Base-by-base conservation (phyloP, 2,329 filamentous ascomycete genomes). In the Cordyceps militaris region DNA sequence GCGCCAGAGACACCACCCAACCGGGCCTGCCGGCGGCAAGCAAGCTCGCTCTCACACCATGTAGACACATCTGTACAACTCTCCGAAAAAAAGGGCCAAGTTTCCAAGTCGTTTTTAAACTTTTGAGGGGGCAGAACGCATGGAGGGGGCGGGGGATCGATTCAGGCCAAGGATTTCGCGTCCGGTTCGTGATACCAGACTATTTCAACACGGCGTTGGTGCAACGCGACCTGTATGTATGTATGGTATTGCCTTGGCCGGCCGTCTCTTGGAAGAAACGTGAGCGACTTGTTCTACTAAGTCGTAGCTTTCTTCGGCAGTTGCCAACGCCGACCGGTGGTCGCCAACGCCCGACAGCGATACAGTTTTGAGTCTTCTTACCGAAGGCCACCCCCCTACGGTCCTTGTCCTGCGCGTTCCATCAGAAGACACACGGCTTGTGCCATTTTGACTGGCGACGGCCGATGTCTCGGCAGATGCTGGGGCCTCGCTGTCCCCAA, bases 171-270 rank as follows among this genome's bases (percentile, higher is more conserved):
- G 38, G 38, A 30, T 36, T 54, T 46, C 51, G 51, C 51, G 51
- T 42, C 14, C 10, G 8, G 13, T 44, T 54, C 19, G 40, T 46
- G 40, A 46, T 46, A 24, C 38, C 16, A 23, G n/a, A n/a, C n/a
- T n/a, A n/a, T n/a, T n/a, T n/a, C n/a, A n/a, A 32, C 13, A 42
- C 44, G n/a, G 43, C 34, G 10, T 30, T n/a, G n/a, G 54, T 43
- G 54, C 28, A 13, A 50, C 54, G 36, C 54, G 54, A 50, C 44
- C 6, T 42, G 44, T 56, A 56, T 43, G 54, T 49, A 56, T 24
- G 44, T 44, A 32, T 56, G 54, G n/a, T n/a, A n/a, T n/a, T n/a
- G n/a, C 54, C 44, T 56, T 49, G 54, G 11, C 54, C 32, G 21
- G 32, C 34, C 24, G 48, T 34, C 34, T 56, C 36, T 24, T n/a